These are phyloP conservation scores for Verticillium tricorpus DNA, from an alignment of 2,329 filamentous ascomycete species.

Conservation along the genomic window DNA sequence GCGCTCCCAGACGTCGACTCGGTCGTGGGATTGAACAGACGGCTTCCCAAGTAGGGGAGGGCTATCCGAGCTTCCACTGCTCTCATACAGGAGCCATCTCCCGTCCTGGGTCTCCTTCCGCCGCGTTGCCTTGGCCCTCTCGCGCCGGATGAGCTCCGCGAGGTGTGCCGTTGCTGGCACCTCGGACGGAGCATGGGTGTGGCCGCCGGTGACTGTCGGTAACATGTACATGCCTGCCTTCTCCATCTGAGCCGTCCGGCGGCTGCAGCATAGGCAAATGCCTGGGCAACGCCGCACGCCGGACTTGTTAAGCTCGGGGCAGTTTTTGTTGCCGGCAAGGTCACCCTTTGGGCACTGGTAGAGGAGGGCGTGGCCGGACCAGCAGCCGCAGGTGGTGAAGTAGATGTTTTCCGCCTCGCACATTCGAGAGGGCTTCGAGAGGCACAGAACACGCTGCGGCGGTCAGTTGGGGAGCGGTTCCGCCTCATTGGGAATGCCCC, in stretches of 20 bases:
- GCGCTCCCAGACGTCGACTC: too few relatives aligned
- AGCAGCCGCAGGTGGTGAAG: constrained; percentile 10
- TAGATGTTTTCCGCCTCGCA: constrained; percentile 11
- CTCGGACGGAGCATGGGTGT: background rate
- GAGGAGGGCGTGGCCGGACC: constrained; percentile 5
- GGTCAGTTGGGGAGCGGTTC: too few relatives aligned
- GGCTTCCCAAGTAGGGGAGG: background rate
- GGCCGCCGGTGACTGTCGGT: background rate
- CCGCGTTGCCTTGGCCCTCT: background rate
- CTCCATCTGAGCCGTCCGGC: constrained; percentile 3
- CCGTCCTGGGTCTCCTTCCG: background rate
- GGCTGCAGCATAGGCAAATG: constrained; percentile 7
- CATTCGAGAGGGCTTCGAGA: background rate
- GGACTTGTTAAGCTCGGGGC: constrained; percentile 2
- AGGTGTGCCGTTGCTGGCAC: background rate
- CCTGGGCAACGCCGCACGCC: constrained; percentile 9
- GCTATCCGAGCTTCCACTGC: background rate
- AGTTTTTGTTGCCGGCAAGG: background rate
- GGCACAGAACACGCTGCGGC: too few relatives aligned
- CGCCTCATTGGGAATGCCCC: too few relatives aligned
- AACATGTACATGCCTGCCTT: too few relatives aligned
- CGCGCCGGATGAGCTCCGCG: background rate
- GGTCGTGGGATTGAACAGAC: too few relatives aligned
- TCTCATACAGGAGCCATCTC: background rate
- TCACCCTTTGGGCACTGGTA: constrained; percentile 3